Conservation (phyloP, 495 filamentous ascomycete genomes). For the Opeltia flavorubescens region DNA sequence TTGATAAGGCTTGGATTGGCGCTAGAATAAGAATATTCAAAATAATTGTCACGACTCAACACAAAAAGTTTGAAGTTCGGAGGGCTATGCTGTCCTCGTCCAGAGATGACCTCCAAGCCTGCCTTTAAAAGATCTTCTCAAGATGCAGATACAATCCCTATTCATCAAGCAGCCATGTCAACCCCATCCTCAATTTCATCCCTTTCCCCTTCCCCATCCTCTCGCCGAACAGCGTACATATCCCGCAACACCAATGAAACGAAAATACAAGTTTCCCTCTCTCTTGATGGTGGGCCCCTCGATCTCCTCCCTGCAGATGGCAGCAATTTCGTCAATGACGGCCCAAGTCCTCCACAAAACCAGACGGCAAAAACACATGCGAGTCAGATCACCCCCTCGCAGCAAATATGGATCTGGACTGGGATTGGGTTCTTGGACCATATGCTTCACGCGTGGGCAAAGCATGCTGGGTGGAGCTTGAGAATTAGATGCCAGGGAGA, state of each 20-base stretch:
- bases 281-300: slow-evolving; percentile 78
- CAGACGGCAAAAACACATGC: slow-evolving; percentile 63
- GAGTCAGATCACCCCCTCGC: slow-evolving; percentile 61
- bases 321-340: slow-evolving; percentile 29
- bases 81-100: too few species aligned
- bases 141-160: too few species aligned
- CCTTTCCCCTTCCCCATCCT: too few species aligned
- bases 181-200: too few species aligned
- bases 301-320: slow-evolving; percentile 38
- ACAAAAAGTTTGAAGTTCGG: too few species aligned
- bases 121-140: too few species aligned
- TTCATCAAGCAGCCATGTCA: too few species aligned
- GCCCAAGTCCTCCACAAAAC: slow-evolving; percentile 12
- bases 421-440: slow-evolving; percentile 98
- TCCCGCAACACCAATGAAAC: slow-evolving; percentile 91
- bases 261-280: slow-evolving; percentile 82
- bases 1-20: too few species aligned
- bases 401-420: slow-evolving; percentile 76
- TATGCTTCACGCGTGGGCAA: slow-evolving; percentile 93
- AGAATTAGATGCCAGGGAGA: slow-evolving; percentile 71
- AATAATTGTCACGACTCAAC: too few species aligned
- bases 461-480: slow-evolving; percentile 89
- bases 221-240: slow-evolving; percentile 43
- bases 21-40: too few species aligned
- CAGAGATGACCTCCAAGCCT: too few species aligned